Base-by-base conservation (phyloP, 306 rosid species). In the Quercus berberidifolia region DNA sequence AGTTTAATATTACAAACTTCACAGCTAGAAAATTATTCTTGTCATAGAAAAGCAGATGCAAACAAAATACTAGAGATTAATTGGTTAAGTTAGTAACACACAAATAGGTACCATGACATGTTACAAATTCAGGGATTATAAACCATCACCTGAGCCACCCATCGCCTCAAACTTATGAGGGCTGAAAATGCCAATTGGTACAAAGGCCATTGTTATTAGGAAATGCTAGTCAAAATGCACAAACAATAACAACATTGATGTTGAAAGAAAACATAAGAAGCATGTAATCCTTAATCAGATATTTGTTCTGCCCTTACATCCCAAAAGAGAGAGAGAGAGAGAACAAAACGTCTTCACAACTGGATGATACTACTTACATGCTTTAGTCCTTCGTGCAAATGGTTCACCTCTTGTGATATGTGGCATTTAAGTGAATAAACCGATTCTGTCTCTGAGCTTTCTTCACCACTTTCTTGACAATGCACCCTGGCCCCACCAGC, bases 371-470 rank as follows among this genome's bases (percentile, higher is more conserved):
- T 49, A 85, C 98, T 91, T 85, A 96, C 99, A 85, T 96, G 98
- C 82, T 96, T 93, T 78, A 96, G 82, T 75, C 99, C 99, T 90
- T 96, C 99, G 70, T 88, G 93, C 88, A 96, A 86, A 89, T 96
- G 99, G 90, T 96, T 96, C 88, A 96, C 99, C 76, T 96, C 99
- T 0, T 96, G 99, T 1, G 98, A 96, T 86, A 96, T 96, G 90
- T 96, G 98, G 87, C 99, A 96, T 84, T 96, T 96, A 73, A 96
- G 98, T 52, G 99, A 88, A 89, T 90, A 91, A 81, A 93, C 98
- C 28, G 98, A 89, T 83, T 96, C 99, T 81, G 93, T 68, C 92
- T 96, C 99, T 49, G 97, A 88, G 91, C 97, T 96, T 83, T 96
- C 99, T 89, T 96, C 99, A 73, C 87, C 92, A 87, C 98, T 93